Evolutionary conservation across 805 yeast species (phyloP).

Genomic region (Yamadazyma insecticola): DNA sequence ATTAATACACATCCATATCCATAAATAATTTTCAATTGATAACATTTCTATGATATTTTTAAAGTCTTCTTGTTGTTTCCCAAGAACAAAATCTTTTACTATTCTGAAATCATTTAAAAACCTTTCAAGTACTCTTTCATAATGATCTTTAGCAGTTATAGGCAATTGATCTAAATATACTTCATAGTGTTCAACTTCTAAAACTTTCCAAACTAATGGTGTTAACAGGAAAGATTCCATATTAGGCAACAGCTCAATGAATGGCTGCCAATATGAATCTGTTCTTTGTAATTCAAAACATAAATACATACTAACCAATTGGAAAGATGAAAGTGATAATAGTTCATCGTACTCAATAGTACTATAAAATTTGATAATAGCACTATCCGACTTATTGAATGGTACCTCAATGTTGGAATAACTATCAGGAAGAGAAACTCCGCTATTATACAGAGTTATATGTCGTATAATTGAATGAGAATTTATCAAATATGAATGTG

Average conservation of each 20-base stretch:
- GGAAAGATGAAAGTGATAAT: constrained; percentile 50
- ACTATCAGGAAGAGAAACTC: constrained; percentile 14
- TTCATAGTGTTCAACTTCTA: constrained; percentile 19
- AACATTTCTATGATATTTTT: not conserved
- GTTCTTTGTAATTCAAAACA: constrained; percentile 40
- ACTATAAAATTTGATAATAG: constrained; percentile 26
- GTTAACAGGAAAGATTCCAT: constrained; percentile 46
- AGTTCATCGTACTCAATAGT: constrained; percentile 29
- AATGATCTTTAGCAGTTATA: constrained; percentile 31
- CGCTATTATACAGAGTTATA: constrained; percentile 38
- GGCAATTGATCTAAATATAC: constrained; percentile 42
- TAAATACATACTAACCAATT: constrained; percentile 49
- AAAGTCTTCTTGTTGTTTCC: constrained; percentile 1
- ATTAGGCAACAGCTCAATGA: constrained; percentile 60
- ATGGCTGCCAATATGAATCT: constrained; percentile 57
- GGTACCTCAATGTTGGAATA: constrained; percentile 19
- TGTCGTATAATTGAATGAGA: constrained; percentile 44
- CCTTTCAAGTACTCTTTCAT: constrained; percentile 35
- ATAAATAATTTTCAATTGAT: constrained; percentile 39
- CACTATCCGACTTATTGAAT: constrained; percentile 7
- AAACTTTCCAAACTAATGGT: constrained; percentile 62
- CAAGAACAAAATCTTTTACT: constrained; percentile 14
- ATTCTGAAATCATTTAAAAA: constrained; percentile 43
- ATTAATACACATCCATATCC: constrained; percentile 86
- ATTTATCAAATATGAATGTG: constrained; percentile 56